phyloP scores from a whole-genome alignment of 1,139 yeast genomes.

The Candida glucosophila region DNA sequence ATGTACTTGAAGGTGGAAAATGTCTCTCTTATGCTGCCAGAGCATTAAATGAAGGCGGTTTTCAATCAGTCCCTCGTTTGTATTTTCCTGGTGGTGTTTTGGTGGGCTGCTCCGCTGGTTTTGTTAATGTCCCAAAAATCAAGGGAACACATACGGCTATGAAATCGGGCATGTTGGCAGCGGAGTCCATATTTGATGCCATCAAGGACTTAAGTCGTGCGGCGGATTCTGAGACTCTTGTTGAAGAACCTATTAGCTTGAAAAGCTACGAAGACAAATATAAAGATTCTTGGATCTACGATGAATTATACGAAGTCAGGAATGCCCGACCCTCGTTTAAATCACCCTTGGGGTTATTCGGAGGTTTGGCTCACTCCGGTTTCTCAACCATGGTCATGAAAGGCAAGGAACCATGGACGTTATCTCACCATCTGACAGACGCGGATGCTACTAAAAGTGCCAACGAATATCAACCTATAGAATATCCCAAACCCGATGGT shows the following conservation, averaged over 20 bases:
- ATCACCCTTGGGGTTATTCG: constrained; percentile 58
- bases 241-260: constrained; percentile 48
- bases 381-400: constrained; percentile 67
- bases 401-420: constrained; percentile 86
- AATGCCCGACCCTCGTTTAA: constrained; percentile 89
- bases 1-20: constrained; percentile 76
- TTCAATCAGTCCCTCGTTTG: constrained; percentile 81
- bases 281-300: constrained; percentile 73
- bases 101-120: constrained; percentile 94
- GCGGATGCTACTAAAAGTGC: constrained; percentile 67
- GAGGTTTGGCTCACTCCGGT: constrained; percentile 82
- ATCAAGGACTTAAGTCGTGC: constrained; percentile 39
- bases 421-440: constrained; percentile 64
- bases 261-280: constrained; percentile 53
- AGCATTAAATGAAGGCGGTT: constrained; percentile 93
- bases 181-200: constrained; percentile 66
- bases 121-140: constrained; percentile 91
- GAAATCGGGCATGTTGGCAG: constrained; percentile 91
- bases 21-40: constrained; percentile 93
- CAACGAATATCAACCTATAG: constrained; percentile 54
- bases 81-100: constrained; percentile 93
- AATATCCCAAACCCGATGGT: constrained; percentile 93
- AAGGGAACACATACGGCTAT: constrained; percentile 98
- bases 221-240: no score
- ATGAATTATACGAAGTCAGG: constrained; percentile 75